Percentiles rank a stretch among this genome's conserved stretches.
These are phyloP conservation scores for Atkinsonella hypoxylon DNA, from an alignment of 2,329 filamentous ascomycete genomes.

Conservation along the genomic window DNA sequence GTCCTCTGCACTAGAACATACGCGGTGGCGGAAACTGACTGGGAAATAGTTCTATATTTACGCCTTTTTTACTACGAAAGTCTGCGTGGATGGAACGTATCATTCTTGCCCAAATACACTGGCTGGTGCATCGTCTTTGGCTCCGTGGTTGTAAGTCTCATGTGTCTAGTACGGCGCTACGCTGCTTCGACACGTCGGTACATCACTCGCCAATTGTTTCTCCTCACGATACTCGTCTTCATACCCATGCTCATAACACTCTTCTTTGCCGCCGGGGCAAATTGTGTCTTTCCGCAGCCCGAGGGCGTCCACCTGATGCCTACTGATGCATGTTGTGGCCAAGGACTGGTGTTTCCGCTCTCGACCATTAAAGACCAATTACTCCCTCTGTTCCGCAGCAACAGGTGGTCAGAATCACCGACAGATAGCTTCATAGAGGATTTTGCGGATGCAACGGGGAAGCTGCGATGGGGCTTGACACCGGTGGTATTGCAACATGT, in stretches of 20 bases:
- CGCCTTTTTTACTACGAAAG: slow-evolving; percentile 8
- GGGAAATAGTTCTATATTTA: slow-evolving; percentile 4
- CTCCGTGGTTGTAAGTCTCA: not conserved
- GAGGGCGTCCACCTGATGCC: slow-evolving; percentile 6
- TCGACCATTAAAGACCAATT: not conserved
- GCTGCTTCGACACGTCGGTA: not conserved
- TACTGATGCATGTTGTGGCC: slow-evolving; percentile 7
- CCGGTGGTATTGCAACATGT: slow-evolving; percentile 8
- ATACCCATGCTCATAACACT: slow-evolving; percentile 5
- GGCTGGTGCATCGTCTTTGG: not conserved
- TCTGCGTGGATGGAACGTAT: slow-evolving; percentile 6
- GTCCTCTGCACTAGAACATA: not conserved
- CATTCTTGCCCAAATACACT: slow-evolving; percentile 6
- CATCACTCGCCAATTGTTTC: not conserved
- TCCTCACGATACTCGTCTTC: slow-evolving; percentile 1
- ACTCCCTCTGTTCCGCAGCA: slow-evolving; percentile 1
- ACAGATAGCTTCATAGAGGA: slow-evolving; percentile 8
- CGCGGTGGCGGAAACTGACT: not conserved
- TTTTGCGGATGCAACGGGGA: slow-evolving; percentile 1
- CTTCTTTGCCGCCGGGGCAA: slow-evolving; percentile 6
- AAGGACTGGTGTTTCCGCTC: slow-evolving; percentile 6
- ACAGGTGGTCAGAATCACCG: slow-evolving; percentile 1
- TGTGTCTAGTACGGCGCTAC: not conserved
- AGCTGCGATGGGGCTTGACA: slow-evolving; percentile 5
- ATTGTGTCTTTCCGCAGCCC: slow-evolving; percentile 3